Evolutionary conservation across 164 flowering plant genomes (phyloP).

Genomic region (Kingdonia uniflora): DNA sequence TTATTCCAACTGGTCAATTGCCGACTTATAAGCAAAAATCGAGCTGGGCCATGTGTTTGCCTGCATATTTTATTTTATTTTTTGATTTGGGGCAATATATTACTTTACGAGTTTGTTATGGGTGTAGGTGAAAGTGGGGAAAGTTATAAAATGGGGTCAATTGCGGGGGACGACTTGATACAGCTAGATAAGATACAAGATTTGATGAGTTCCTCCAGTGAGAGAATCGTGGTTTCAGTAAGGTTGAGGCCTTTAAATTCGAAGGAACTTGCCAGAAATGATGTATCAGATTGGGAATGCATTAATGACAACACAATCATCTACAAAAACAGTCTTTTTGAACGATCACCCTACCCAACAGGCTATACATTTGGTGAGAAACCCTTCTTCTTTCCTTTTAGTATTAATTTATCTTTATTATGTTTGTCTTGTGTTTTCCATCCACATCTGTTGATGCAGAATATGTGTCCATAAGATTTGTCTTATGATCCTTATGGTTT

Average conservation of each 20-base stretch:
- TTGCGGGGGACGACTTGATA: conserved; percentile 58
- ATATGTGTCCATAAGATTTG: too few species aligned
- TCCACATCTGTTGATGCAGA: too few species aligned
- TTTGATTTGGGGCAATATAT: too few species aligned
- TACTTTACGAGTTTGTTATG: neutral
- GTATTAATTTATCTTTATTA: neutral
- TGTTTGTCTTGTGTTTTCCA: too few species aligned
- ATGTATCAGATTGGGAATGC: conserved; percentile 97
- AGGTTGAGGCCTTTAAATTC: conserved; percentile 93
- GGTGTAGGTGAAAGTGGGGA: conserved; percentile 4
- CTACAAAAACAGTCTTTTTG: conserved; percentile 74
- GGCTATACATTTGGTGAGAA: conserved; percentile 78
- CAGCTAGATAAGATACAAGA: conserved; percentile 51
- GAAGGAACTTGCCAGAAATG: conserved; percentile 61
- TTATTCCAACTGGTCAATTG: too few species aligned
- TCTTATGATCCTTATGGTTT: too few species aligned
- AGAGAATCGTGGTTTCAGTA: conserved; percentile 88
- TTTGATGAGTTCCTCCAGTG: conserved; percentile 27
- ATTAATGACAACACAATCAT: conserved; percentile 77
- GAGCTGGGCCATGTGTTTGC: too few species aligned
- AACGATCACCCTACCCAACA: conserved; percentile 73
- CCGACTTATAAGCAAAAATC: too few species aligned
- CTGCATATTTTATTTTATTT: too few species aligned
- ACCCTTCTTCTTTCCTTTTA: neutral
- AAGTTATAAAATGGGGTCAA: conserved; percentile 50